phyloP scores from a whole-genome alignment of 139 green algal species.

The Pedinophyceae sp. region DNA sequence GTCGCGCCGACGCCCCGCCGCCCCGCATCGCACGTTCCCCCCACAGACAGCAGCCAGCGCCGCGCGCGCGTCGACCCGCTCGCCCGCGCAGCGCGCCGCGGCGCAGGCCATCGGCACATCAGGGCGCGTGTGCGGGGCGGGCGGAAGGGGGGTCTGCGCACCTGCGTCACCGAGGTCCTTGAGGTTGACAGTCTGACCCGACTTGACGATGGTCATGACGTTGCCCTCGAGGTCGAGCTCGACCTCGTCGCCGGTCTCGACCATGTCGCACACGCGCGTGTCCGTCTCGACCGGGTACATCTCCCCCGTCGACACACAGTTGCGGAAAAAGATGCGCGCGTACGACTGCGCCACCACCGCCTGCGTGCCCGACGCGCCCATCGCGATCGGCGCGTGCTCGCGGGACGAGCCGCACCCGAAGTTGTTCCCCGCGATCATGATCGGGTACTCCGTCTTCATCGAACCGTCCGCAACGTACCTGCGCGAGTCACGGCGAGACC shows the following conservation, averaged over 20 bases:
- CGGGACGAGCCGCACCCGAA: conserved; percentile 86
- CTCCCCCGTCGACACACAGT: conserved; percentile 86
- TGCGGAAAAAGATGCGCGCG: conserved; percentile 92
- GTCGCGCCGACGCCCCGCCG: no score
- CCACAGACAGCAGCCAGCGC: no score
- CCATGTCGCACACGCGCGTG: conserved; percentile 55
- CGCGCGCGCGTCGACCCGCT: no score
- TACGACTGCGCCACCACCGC: conserved; percentile 81
- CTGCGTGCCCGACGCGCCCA: conserved; percentile 51
- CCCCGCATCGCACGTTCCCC: no score
- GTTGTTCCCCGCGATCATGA: conserved; percentile 84
- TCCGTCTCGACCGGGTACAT: conserved; percentile 77
- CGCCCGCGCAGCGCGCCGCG: no score
- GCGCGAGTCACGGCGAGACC: no score
- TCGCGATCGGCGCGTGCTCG: conserved; percentile 80
- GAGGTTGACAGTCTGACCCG: conserved; percentile 61
- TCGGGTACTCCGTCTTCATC: conserved; percentile 82
- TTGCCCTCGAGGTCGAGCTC: conserved; percentile 82
- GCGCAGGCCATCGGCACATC: no score
- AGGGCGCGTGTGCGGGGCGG: no score
- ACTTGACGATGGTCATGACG: conserved; percentile 54
- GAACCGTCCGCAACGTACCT: conserved; percentile 52
- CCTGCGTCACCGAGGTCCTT: conserved; percentile 68
- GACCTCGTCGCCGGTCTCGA: conserved; percentile 52
- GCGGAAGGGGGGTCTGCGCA: no score